phyloP scores from a whole-genome alignment of 805 yeast genomes.

The Saccharomycopsis lassenensis region DNA sequence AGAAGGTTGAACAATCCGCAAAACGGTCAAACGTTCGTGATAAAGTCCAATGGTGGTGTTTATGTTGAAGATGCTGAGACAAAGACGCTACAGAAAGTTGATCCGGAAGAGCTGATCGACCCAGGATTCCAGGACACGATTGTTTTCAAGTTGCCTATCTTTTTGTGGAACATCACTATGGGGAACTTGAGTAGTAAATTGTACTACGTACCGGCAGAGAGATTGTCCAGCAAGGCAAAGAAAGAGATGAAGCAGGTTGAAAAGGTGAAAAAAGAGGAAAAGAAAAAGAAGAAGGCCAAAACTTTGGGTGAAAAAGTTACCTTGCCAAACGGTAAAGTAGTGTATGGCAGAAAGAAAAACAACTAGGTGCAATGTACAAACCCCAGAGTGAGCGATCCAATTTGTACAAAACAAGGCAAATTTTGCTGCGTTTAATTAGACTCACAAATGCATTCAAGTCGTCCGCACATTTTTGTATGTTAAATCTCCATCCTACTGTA shows the following conservation, averaged over 20 bases:
- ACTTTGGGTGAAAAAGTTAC: constrained; percentile 35
- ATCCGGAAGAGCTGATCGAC: constrained; percentile 35
- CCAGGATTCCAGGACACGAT: constrained; percentile 43
- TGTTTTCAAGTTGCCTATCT: constrained; percentile 31
- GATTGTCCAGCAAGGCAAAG: background rate
- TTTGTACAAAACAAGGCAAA: no score
- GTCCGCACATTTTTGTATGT: no score
- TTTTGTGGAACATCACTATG: constrained; percentile 33
- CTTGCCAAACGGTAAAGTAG: constrained; percentile 53
- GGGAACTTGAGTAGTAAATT: constrained; percentile 26
- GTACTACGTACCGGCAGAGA: constrained; percentile 4
- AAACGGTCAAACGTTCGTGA: constrained; percentile 41
- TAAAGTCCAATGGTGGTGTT: constrained; percentile 41
- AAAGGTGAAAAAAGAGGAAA: background rate
- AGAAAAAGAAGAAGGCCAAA: constrained; percentile 18
- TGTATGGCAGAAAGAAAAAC: constrained; percentile 22
- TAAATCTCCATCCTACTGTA: no score
- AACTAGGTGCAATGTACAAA: no score
- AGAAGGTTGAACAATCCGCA: constrained; percentile 31
- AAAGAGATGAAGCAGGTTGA: background rate
- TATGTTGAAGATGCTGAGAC: constrained; percentile 37
- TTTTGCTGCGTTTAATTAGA: no score
- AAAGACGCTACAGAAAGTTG: constrained; percentile 30
- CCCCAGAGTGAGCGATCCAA: no score
- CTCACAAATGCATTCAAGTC: no score